Percentiles rank a stretch among this genome's conserved stretches.
Evolutionary conservation across 108 stramenopile genomes (phyloP).

Genomic region (Skeletonema potamos): DNA sequence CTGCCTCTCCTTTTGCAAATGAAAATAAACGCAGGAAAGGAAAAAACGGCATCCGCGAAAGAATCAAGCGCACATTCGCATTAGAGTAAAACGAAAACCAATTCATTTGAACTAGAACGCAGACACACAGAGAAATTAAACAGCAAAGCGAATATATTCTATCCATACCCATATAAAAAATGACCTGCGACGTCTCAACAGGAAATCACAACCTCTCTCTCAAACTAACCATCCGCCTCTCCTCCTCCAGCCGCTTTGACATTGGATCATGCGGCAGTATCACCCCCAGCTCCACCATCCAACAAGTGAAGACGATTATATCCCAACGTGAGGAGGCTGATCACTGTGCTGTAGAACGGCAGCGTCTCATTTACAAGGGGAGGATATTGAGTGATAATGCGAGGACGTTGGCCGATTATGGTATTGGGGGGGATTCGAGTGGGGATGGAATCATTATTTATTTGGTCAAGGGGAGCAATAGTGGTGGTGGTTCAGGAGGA

Average conservation of each 20-base stretch:
- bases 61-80: too few relatives aligned
- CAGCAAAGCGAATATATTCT: too few relatives aligned
- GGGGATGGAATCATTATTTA: conserved; percentile 54
- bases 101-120: too few relatives aligned
- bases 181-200: conserved; percentile 13
- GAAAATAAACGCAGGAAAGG: too few relatives aligned
- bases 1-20: too few relatives aligned
- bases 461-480: conserved; percentile 60
- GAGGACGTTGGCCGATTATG: conserved; percentile 63
- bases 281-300: conserved; percentile 36
- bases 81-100: too few relatives aligned
- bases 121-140: too few relatives aligned
- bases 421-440: conserved; percentile 34
- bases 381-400: conserved; percentile 87
- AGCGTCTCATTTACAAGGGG: conserved; percentile 94
- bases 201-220: conserved; percentile 12
- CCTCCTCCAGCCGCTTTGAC: conserved; percentile 41
- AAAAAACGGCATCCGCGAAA: too few relatives aligned
- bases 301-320: conserved; percentile 45
- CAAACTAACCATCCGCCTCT: conserved; percentile 38
- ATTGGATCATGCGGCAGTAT: conserved; percentile 20
- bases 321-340: conserved; percentile 37
- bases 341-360: conserved; percentile 56
- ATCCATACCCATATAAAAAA: conserved; percentile 4
- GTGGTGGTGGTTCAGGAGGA: conserved; percentile 8